Evolutionary conservation across 2,329 filamentous ascomycete genomes (phyloP), one percentile per base, ranked within the genome.

Genomic region (Tolypocladium tundrense): DNA sequence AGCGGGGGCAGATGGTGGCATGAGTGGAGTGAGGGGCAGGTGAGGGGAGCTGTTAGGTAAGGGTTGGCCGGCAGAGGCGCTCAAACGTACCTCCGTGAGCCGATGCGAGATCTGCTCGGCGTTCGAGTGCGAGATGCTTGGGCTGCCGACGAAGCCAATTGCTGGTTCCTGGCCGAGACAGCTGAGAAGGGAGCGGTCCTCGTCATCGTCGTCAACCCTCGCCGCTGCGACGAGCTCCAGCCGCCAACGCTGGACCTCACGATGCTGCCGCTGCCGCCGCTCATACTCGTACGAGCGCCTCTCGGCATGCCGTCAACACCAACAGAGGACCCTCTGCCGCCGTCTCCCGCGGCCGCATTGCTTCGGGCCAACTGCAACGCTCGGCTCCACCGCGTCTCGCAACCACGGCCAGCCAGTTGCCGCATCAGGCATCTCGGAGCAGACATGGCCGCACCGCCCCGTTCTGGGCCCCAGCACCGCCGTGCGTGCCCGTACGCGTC

Each of bases 351-450:
- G 35, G n/a, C 55, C 57, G 57, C 58, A n/a, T 59, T 56, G 56
- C 58, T 45, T 61, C 57, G 60, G 57, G 37, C 48, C 58, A 60
- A 51, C 8, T 52, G 55, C 57, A 33, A 42, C 31, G 55, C 39
- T n/a, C 55, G 58, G 53, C 55, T 58, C 60, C 58, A 58, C 56
- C 50, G 53, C n/a, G 60, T 27, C 45, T 53, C 54, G 43, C 56
- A 42, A 37, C 54, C 33, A n/a, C 33, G 31, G 37, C 56, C 61
- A 54, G 53, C 59, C 56, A 59, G 58, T 55, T 61, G 62, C 61
- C 61, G 57, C 57, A 62, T 58, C 61, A 62, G 62, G 62, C 56
- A 62, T 55, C 58, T 57, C 56, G 57, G 60, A 52, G 55, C 58
- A 51, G 41, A 8, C 53, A 55, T 55, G 39, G 53, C 40, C 39